These are phyloP conservation scores for Elongisporangium undulatum DNA, from an alignment of 352 stramenopile genomes.

Conservation along the genomic window DNA sequence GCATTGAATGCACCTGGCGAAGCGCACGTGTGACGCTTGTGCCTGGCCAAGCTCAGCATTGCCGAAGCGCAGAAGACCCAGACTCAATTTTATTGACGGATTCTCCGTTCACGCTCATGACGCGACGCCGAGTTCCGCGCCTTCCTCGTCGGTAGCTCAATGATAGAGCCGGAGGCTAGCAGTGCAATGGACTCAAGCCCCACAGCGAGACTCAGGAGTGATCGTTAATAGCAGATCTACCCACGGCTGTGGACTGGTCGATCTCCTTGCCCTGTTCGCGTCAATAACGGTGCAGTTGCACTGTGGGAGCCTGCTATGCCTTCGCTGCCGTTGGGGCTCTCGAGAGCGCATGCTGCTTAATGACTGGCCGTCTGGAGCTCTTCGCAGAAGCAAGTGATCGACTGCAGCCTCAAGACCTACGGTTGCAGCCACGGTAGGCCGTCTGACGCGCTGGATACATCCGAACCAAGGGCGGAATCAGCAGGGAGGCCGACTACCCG, in stretches of 20 bases:
- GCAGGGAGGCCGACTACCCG: constrained; percentile 63
- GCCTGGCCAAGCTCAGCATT: constrained; percentile 62
- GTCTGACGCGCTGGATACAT: constrained; percentile 90
- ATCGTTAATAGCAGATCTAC: too few relatives aligned
- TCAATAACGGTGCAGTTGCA: constrained; percentile 97
- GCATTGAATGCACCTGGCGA: neutral
- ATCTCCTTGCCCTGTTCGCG: constrained; percentile 38
- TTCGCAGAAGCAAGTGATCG: constrained; percentile 91
- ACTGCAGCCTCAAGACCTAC: constrained; percentile 80
- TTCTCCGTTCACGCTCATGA: constrained; percentile 71
- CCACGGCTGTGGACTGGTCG: constrained; percentile 45
- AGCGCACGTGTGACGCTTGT: constrained; percentile 56
- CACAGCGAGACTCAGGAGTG: too few relatives aligned
- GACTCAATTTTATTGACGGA: constrained; percentile 60
- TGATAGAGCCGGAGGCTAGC: too few relatives aligned
- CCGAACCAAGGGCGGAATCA: constrained; percentile 74
- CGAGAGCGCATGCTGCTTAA: constrained; percentile 88
- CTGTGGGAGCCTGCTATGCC: constrained; percentile 98
- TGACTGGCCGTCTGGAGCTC: constrained; percentile 69
- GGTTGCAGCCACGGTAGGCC: constrained; percentile 91
- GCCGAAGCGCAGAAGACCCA: constrained; percentile 48
- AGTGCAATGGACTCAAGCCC: too few relatives aligned
- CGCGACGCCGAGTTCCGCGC: constrained; percentile 58
- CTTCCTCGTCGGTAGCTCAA: constrained; percentile 42
- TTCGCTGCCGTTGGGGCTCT: constrained; percentile 93